These are phyloP conservation scores for Dipodascopsis uninucleata DNA, from an alignment of 805 yeast genomes.

Conservation along the genomic window DNA sequence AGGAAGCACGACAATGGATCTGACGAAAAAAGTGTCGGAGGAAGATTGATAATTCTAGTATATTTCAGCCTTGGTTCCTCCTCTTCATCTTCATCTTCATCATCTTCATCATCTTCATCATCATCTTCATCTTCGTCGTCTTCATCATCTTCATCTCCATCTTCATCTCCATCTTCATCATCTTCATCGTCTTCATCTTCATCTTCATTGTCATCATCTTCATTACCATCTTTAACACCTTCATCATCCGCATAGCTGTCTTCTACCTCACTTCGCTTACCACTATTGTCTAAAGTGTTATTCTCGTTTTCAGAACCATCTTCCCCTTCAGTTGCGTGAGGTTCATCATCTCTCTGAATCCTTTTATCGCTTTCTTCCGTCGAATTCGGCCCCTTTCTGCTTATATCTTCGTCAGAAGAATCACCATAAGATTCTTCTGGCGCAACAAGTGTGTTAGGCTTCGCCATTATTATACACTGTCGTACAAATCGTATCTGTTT, in stretches of 20 bases:
- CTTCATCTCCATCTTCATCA: slow-evolving; percentile 6
- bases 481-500: no score
- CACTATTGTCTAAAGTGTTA: no score
- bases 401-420: slow-evolving; percentile 24
- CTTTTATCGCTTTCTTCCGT: no score
- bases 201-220: slow-evolving; percentile 9
- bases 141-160: slow-evolving; percentile 12
- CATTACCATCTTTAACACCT: slow-evolving; percentile 18
- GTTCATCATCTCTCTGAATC: no score
- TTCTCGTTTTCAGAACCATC: no score
- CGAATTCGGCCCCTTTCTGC: no score
- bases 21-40: slow-evolving; percentile 61
- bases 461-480: no score
- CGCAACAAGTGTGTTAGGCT: slow-evolving; percentile 7
- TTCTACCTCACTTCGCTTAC: no score
- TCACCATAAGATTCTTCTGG: slow-evolving; percentile 19
- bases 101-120: slow-evolving; percentile 27
- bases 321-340: no score
- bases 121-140: slow-evolving; percentile 28
- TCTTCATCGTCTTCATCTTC: slow-evolving; percentile 6
- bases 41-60: slow-evolving; percentile 62
- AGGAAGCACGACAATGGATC: slow-evolving; percentile 76
- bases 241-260: slow-evolving; percentile 15
- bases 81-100: slow-evolving; percentile 37
- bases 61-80: slow-evolving; percentile 70